phyloP scores from a whole-genome alignment of 495 filamentous ascomycete genomes.

The Neurospora discreta region DNA sequence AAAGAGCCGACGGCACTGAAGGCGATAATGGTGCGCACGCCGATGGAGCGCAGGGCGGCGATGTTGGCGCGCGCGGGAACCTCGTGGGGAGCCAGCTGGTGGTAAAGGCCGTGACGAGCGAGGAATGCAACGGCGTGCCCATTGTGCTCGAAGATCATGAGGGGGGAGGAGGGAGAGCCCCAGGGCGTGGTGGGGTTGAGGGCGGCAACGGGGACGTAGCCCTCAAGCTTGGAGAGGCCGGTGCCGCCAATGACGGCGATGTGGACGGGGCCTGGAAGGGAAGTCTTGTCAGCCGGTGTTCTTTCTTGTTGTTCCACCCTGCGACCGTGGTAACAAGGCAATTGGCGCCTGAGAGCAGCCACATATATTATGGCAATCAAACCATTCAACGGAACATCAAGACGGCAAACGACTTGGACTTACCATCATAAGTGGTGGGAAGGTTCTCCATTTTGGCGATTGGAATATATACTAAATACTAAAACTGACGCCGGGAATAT shows the following conservation, averaged over 20 bases:
- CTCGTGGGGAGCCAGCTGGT: slow-evolving; percentile 86
- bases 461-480: neutral
- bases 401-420: neutral
- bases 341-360: neutral
- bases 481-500: neutral
- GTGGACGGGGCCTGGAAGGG: slow-evolving; percentile 54
- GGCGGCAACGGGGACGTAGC: slow-evolving; percentile 70
- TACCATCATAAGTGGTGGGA: slow-evolving; percentile 3
- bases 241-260: slow-evolving; percentile 98
- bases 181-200: slow-evolving; percentile 73
- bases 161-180: slow-evolving; percentile 82
- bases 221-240: slow-evolving; percentile 59
- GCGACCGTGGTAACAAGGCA: neutral
- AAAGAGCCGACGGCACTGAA: slow-evolving; percentile 93
- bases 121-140: slow-evolving; percentile 83
- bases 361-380: neutral
- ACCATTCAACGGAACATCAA: neutral
- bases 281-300: neutral
- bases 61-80: slow-evolving; percentile 89
- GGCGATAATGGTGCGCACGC: slow-evolving; percentile 80
- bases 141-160: slow-evolving; percentile 76
- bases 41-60: slow-evolving; percentile 78
- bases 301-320: neutral
- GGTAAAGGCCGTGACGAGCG: slow-evolving; percentile 78
- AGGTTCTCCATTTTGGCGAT: neutral